These are phyloP conservation scores for Agarophyton chilense DNA, from an alignment of 23 red algal genomes.

Conservation along the genomic window DNA sequence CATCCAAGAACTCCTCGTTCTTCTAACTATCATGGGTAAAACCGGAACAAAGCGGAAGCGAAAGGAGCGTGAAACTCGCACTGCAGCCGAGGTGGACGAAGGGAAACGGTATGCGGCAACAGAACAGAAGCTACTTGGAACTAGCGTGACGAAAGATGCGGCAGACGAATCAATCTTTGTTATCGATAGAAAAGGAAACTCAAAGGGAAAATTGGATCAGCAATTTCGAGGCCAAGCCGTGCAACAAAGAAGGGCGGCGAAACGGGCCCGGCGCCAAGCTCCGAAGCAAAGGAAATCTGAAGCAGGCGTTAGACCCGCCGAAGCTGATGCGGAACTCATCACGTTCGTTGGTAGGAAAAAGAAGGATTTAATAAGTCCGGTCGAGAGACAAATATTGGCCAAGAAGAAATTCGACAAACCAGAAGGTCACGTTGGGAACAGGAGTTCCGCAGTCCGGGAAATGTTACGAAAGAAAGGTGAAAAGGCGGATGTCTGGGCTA, in stretches of 20 bases:
- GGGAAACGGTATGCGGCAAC: background rate
- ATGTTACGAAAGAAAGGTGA: constrained; percentile 13
- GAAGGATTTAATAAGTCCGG: background rate
- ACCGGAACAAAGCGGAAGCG: constrained; percentile 63
- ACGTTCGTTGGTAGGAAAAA: constrained; percentile 32
- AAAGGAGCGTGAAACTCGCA: constrained; percentile 36
- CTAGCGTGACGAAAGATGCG: constrained; percentile 3
- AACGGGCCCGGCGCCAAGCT: constrained; percentile 44
- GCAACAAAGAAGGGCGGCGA: constrained; percentile 36
- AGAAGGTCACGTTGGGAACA: constrained; percentile 53
- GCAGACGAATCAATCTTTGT: constrained; percentile 27
- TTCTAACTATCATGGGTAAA: constrained; percentile 1
- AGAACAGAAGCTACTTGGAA: constrained; percentile 48
- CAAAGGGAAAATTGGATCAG: constrained; percentile 37
- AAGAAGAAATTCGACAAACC: constrained; percentile 64
- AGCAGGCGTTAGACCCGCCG: background rate
- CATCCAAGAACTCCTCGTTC: no score
- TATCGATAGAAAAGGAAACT: constrained; percentile 31
- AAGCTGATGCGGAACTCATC: background rate
- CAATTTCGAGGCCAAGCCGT: constrained; percentile 40
- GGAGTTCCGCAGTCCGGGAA: constrained; percentile 24
- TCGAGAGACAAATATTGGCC: constrained; percentile 31
- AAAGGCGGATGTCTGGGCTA: constrained; percentile 35
- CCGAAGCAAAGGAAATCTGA: constrained; percentile 60
- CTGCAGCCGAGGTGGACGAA: constrained; percentile 32